Evolutionary conservation across 208 protist species (phyloP), one percentile per base, ranked within the genome.

Genomic region (Leishmania arabica): DNA sequence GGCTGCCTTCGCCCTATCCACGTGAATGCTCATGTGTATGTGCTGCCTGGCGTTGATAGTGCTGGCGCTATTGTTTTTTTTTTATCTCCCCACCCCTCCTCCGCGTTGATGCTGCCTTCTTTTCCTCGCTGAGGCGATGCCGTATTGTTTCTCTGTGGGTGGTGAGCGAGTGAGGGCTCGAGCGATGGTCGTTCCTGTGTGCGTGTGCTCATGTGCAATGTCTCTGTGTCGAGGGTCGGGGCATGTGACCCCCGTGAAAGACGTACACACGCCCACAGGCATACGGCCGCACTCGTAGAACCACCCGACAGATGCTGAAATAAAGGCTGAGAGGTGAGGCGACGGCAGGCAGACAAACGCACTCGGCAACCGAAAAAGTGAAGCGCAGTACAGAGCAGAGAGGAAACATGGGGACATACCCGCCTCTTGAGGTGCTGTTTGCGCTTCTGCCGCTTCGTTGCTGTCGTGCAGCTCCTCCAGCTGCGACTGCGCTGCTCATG

Each of bases 371-470:
- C 19, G 71, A 75, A 15, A 34, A 51, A 53, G 49, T 24, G 2
- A 27, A 72, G 13, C 31, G 3, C 31, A 66, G 40, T 4, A 31
- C 51, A 70, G 7, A 4, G 60, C 1, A 72, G 79, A 77, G 69
- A 75, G 85, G 87, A 90, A 87, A 90, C 56, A 85, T 90, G 87
- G 87, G 87, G 87, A 90, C 87, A 90, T 84, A 90, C 87, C 87
- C 82, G 87, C 87, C 85, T 77, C 65, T 65, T 66, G 3, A 19
- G 40, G 13, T 19, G n/a, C 17, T 37, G 27, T 66, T 31, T 40
- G 62, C n/a, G 72, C 65, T 31, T 47, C 8, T 42, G n/a, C 58
- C 60, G 60, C 62, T 31, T 37, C 27, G 19, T 8, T 62, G 24
- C 24, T 62, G 24, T n/a, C 24, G 17, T 42, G 62, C 74, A 37